phyloP scores from a whole-genome alignment of 2,329 filamentous ascomycete species.

The Alternaria atra region DNA sequence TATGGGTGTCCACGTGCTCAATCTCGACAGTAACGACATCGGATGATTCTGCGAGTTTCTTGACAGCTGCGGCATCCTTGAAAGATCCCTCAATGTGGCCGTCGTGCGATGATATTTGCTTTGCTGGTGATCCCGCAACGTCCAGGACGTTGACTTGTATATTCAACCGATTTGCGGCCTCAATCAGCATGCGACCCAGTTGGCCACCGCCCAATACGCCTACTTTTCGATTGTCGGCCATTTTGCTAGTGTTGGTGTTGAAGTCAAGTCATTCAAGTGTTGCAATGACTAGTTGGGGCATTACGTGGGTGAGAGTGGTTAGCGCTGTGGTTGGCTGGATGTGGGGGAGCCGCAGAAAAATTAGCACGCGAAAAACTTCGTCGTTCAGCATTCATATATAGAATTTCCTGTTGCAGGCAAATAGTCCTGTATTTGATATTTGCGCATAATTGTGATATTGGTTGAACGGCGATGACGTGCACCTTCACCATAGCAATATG shows the following conservation, averaged over 20 bases:
- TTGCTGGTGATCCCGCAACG: constrained; percentile 77
- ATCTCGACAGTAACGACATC: constrained; percentile 93
- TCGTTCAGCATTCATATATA: background rate
- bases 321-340: constrained; percentile 29
- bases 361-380: constrained; percentile 26
- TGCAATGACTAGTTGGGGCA: constrained; percentile 30
- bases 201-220: constrained; percentile 57
- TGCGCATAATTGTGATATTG: too few relatives aligned
- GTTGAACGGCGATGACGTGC: background rate
- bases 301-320: constrained; percentile 25
- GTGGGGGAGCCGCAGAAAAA: constrained; percentile 37
- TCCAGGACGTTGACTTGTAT: constrained; percentile 84
- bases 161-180: constrained; percentile 82
- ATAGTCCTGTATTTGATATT: background rate
- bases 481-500: constrained; percentile 1
- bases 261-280: constrained; percentile 17
- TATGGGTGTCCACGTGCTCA: constrained; percentile 91
- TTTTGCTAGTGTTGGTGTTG: constrained; percentile 21
- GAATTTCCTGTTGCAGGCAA: constrained; percentile 10
- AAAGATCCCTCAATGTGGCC: constrained; percentile 86
- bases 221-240: constrained; percentile 47
- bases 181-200: constrained; percentile 91
- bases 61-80: constrained; percentile 81
- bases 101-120: constrained; percentile 80
- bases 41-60: constrained; percentile 76